Percentiles rank a stretch among this genome's conserved stretches.
Evolutionary conservation across 352 stramenopile genomes (phyloP).

Genomic region (Phytopythium sindhum): DNA sequence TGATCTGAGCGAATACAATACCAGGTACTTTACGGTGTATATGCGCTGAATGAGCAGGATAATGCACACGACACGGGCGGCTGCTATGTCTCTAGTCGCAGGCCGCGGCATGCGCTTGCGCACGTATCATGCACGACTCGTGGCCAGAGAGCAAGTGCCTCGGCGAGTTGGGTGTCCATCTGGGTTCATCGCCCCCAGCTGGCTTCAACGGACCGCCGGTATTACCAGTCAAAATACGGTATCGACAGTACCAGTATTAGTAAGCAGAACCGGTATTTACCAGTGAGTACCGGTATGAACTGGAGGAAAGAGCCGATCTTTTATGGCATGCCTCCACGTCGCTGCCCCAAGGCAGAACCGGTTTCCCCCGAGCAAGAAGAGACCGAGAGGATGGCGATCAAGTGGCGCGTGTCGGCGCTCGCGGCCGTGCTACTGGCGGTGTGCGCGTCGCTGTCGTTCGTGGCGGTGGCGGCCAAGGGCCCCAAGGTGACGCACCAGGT

Average conservation of each 20-base stretch:
- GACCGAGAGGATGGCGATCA: slow-evolving; percentile 37
- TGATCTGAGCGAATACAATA: too few species aligned
- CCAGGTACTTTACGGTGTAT: too few species aligned
- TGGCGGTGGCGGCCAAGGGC: slow-evolving; percentile 34
- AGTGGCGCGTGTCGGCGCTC: slow-evolving; percentile 37
- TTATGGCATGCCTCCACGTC: background rate
- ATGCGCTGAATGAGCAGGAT: too few species aligned
- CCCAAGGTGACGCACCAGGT: slow-evolving; percentile 90
- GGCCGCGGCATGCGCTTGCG: background rate
- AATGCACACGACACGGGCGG: too few species aligned
- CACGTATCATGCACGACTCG: slow-evolving; percentile 2
- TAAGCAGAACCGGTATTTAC: background rate
- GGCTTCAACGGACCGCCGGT: background rate
- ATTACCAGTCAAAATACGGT: too few species aligned
- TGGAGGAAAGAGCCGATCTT: slow-evolving; percentile 2
- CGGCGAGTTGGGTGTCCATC: background rate
- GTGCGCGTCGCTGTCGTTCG: slow-evolving; percentile 31
- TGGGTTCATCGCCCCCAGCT: background rate
- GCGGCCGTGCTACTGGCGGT: slow-evolving; percentile 32
- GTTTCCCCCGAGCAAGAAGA: background rate
- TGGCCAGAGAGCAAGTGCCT: too few species aligned
- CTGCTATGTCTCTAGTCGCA: background rate
- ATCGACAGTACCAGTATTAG: too few species aligned
- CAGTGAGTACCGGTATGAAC: background rate
- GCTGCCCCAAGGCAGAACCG: background rate